These are phyloP conservation scores for Rhodosporidiobolus sp. DNA, from an alignment of 768 basidiomycete genomes.

Conservation along the genomic window DNA sequence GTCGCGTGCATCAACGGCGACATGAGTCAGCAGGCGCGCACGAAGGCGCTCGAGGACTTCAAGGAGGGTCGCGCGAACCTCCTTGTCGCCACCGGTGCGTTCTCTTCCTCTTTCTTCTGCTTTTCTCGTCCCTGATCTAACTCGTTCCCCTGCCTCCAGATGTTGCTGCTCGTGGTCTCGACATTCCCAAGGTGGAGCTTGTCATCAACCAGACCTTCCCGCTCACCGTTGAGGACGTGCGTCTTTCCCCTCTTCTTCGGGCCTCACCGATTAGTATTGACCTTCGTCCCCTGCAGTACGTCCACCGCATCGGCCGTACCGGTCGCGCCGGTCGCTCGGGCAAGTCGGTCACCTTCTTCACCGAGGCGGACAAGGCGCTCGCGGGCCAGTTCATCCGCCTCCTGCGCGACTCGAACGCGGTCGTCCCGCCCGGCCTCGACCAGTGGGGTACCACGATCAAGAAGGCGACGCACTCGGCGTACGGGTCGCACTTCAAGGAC, in stretches of 20 bases:
- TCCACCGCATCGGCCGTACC: constrained; percentile 57
- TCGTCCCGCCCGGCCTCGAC: constrained; percentile 63
- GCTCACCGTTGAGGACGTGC: constrained; percentile 87
- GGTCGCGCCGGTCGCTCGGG: constrained; percentile 87
- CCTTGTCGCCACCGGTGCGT: constrained; percentile 68
- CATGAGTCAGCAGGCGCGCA: constrained; percentile 76
- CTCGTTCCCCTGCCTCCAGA: constrained; percentile 56
- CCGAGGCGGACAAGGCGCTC: constrained; percentile 62
- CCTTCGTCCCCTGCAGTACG: constrained; percentile 14
- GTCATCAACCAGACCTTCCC: constrained; percentile 70
- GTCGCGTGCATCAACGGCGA: constrained; percentile 54
- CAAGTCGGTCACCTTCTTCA: constrained; percentile 94
- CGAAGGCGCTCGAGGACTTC: constrained; percentile 82
- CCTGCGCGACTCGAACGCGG: constrained; percentile 78
- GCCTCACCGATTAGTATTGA: constrained; percentile 44
- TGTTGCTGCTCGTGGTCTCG: constrained; percentile 92
- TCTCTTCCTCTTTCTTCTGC: background rate
- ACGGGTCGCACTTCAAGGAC: constrained; percentile 60
- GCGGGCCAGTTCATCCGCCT: constrained; percentile 89
- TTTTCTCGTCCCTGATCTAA: too few species aligned
- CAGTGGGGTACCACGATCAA: constrained; percentile 74
- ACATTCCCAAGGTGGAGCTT: constrained; percentile 90
- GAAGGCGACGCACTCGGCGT: constrained; percentile 76
- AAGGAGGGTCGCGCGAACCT: constrained; percentile 73
- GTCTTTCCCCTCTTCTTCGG: constrained; percentile 44